These are phyloP conservation scores for Sarcodon aspratus DNA, from an alignment of 768 basidiomycete genomes.

Conservation along the genomic window DNA sequence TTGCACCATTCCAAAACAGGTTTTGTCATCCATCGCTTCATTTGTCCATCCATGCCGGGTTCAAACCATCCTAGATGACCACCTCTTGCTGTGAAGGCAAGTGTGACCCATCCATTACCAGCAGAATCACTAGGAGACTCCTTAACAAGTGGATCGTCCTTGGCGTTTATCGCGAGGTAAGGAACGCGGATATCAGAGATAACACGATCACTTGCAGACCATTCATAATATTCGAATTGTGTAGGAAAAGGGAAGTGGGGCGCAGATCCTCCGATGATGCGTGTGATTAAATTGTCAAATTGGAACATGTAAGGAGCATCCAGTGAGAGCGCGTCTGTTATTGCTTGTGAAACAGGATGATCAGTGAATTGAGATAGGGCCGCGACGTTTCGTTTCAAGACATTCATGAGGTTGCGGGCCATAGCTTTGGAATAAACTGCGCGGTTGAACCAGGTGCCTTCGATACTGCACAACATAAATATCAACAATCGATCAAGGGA, in stretches of 20 bases:
- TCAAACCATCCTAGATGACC: constrained; percentile 85
- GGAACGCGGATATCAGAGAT: constrained; percentile 56
- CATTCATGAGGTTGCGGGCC: constrained; percentile 57
- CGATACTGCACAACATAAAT: constrained; percentile 31
- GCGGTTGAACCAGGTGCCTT: constrained; percentile 42
- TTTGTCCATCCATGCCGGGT: constrained; percentile 10
- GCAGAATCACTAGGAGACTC: constrained; percentile 47
- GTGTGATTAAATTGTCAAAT: constrained; percentile 55
- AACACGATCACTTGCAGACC: constrained; percentile 49
- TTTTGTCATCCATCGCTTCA: constrained; percentile 51
- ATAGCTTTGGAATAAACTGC: constrained; percentile 69
- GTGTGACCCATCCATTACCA: constrained; percentile 41
- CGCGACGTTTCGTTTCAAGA: constrained; percentile 40
- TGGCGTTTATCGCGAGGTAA: constrained; percentile 63
- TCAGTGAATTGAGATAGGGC: constrained; percentile 38
- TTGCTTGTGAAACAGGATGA: constrained; percentile 36
- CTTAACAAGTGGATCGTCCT: constrained; percentile 68
- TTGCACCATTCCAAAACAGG: constrained; percentile 68
- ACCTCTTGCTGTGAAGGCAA: constrained; percentile 51
- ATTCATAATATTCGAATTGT: constrained; percentile 34
- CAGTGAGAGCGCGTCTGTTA: constrained; percentile 30
- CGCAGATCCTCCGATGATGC: constrained; percentile 55
- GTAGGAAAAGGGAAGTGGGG: constrained; percentile 34
- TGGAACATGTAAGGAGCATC: constrained; percentile 42
- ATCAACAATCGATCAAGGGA: constrained; percentile 2